These are phyloP conservation scores for Nicotiana tabacum DNA, from an alignment of 257 asterid species.

Conservation along the genomic window DNA sequence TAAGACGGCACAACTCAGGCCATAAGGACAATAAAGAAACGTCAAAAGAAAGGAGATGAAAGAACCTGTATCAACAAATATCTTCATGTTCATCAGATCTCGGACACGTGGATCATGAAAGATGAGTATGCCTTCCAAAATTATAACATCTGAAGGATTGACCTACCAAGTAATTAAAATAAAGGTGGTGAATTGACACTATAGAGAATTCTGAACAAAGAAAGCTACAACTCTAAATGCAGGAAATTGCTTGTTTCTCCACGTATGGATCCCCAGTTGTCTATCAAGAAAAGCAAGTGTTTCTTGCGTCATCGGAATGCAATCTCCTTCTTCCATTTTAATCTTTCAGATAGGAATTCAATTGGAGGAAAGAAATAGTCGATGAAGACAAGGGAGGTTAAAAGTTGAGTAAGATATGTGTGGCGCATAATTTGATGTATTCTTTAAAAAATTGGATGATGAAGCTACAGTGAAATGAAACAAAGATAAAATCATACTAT, in stretches of 20 bases:
- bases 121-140: slow-evolving; percentile 94
- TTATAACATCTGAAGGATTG: slow-evolving; percentile 95
- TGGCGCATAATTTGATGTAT: not conserved
- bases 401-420: not conserved
- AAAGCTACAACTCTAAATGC: not conserved
- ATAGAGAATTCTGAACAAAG: not conserved
- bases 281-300: not conserved
- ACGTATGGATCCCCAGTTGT: not conserved
- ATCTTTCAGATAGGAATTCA: not conserved
- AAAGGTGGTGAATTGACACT: not conserved
- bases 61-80: slow-evolving; percentile 96
- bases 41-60: slow-evolving; percentile 17
- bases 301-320: not conserved
- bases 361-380: not conserved
- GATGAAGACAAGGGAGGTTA: not conserved
- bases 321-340: not conserved
- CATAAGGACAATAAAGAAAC: not conserved
- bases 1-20: not conserved
- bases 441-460: not conserved
- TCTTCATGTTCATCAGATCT: slow-evolving; percentile 89
- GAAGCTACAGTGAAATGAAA: slow-evolving; percentile 11
- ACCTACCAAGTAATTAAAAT: slow-evolving; percentile 49
- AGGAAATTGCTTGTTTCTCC: not conserved
- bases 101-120: slow-evolving; percentile 92
- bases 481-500: not conserved